phyloP scores from a whole-genome alignment of 129 eudicot genomes.

The Flaveria robusta region DNA sequence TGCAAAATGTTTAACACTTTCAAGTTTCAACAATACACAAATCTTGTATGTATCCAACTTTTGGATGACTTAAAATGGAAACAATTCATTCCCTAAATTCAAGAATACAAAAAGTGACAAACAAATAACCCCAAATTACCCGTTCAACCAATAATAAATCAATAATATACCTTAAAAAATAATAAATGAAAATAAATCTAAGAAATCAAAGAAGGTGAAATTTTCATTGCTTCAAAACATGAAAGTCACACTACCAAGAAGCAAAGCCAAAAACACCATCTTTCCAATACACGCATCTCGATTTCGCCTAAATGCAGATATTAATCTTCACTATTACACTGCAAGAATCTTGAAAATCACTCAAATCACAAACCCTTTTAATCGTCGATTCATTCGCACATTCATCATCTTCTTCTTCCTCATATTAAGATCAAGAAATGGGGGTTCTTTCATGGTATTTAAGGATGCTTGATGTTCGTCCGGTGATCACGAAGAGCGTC shows the following conservation, averaged over 20 bases:
- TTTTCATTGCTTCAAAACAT: conserved; percentile 10
- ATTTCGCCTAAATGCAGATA: conserved; percentile 28
- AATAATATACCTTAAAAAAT: not conserved
- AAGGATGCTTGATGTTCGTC: conserved; percentile 58
- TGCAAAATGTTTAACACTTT: not conserved
- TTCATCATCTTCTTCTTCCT: not conserved
- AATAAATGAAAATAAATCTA: not conserved
- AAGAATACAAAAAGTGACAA: conserved; percentile 10
- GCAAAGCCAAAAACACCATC: conserved; percentile 27
- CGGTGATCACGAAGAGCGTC: conserved; percentile 54
- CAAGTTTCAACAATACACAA: not conserved
- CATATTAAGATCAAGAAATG: conserved; percentile 34
- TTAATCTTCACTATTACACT: not conserved
- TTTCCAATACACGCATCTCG: conserved; percentile 24
- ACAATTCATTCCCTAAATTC: conserved; percentile 1
- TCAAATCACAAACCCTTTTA: conserved; percentile 23
- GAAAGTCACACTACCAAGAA: conserved; percentile 8
- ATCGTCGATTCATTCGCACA: not conserved
- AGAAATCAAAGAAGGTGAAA: conserved; percentile 24
- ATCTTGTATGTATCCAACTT: not conserved
- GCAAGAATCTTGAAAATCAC: conserved; percentile 32
- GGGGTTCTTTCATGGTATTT: conserved; percentile 59
- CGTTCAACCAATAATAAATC: conserved; percentile 33
- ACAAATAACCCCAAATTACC: conserved; percentile 11
- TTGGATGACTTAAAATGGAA: not conserved